These are phyloP conservation scores for Ceratobasidium papillatum DNA, from an alignment of 1,284 basidiomycete species.

Conservation along the genomic window DNA sequence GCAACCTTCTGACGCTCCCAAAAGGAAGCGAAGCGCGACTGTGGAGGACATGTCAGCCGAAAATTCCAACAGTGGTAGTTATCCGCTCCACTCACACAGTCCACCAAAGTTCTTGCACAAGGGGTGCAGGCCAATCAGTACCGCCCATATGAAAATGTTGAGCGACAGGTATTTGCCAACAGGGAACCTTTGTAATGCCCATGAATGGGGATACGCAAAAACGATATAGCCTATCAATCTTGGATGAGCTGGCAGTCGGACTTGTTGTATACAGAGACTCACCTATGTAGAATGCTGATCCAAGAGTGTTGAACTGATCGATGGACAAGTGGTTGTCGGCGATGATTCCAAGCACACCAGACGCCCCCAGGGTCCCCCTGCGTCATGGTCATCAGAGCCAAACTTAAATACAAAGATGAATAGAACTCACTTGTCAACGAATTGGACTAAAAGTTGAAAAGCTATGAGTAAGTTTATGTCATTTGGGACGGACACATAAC, in stretches of 20 bases:
- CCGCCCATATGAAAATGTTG: conserved; percentile 51
- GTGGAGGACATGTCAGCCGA: conserved; percentile 36
- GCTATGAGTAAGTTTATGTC: background rate
- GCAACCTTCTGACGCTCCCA: conserved; percentile 51
- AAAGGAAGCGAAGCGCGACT: conserved; percentile 52
- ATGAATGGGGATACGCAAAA: conserved; percentile 50
- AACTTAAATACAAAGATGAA: background rate
- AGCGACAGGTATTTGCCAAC: conserved; percentile 49
- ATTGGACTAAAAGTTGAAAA: conserved; percentile 46
- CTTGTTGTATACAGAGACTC: background rate
- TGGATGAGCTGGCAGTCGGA: conserved; percentile 20
- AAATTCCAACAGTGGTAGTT: background rate
- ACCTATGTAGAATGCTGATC: conserved; percentile 53
- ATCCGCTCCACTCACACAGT: conserved; percentile 45
- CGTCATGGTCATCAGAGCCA: background rate
- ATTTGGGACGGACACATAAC: conserved; percentile 20
- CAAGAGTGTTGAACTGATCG: conserved; percentile 49
- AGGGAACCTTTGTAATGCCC: conserved; percentile 50
- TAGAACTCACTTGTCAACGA: conserved; percentile 48
- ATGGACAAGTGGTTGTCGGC: conserved; percentile 48
- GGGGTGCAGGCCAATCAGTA: conserved; percentile 47
- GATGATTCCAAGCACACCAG: conserved; percentile 48
- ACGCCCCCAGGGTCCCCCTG: conserved; percentile 47
- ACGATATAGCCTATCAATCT: conserved; percentile 47
- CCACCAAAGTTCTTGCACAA: conserved; percentile 46